Evolutionary conservation across 768 basidiomycete species (phyloP).

Genomic region (Rhodocollybia butyracea): DNA sequence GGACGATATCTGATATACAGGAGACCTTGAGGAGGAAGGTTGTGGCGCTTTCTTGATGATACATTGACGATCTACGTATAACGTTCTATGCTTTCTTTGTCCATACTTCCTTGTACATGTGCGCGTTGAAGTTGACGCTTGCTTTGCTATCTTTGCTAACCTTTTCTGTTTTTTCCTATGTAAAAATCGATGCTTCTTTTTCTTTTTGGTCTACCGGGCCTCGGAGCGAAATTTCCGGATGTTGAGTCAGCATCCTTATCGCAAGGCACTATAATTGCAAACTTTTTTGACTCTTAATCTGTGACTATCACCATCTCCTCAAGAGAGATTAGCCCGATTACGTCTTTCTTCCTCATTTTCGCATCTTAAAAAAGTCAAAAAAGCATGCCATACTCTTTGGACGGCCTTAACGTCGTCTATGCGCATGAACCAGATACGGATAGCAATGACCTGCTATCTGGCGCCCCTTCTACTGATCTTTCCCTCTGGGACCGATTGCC

Average conservation of each 20-base stretch:
- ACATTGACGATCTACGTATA: not conserved
- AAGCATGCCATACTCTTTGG: constrained; percentile 52
- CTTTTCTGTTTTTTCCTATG: too few species aligned
- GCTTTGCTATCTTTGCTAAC: too few species aligned
- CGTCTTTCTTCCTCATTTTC: not conserved
- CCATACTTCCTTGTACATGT: not conserved
- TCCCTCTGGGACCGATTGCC: constrained; percentile 74
- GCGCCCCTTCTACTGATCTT: constrained; percentile 62
- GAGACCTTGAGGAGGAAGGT: constrained; percentile 59
- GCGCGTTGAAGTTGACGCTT: not conserved
- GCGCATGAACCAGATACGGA: constrained; percentile 41
- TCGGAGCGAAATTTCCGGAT: too few species aligned
- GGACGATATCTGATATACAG: constrained; percentile 72
- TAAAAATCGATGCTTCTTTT: too few species aligned
- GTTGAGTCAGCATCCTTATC: too few species aligned
- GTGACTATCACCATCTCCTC: not conserved
- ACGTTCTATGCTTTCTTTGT: not conserved
- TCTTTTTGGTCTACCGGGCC: too few species aligned
- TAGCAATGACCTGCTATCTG: constrained; percentile 57
- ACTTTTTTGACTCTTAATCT: not conserved
- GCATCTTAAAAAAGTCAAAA: constrained; percentile 25
- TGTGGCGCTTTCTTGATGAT: constrained; percentile 17
- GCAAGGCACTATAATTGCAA: not conserved
- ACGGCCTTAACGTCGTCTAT: constrained; percentile 81
- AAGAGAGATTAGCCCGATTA: not conserved